phyloP scores from a whole-genome alignment of 345 rosid genomes.

The Carallia brachiata region DNA sequence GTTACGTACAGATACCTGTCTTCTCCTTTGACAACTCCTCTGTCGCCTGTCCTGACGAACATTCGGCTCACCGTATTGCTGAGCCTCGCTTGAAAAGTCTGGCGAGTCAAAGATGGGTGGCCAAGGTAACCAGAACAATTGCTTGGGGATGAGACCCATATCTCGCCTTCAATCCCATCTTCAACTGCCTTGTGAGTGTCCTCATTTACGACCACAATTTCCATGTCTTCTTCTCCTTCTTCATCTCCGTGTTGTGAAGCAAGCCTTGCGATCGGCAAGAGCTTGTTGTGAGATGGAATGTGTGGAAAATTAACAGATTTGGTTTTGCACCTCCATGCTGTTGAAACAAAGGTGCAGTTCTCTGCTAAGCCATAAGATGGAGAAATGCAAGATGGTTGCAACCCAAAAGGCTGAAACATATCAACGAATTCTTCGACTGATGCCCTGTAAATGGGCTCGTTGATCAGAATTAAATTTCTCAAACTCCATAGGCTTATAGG shows the following conservation, averaged over 20 bases:
- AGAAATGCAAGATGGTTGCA: conserved; percentile 44
- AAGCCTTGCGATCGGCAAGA: conserved; percentile 53
- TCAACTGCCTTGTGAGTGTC: conserved; percentile 38
- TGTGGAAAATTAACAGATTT: conserved; percentile 17
- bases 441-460: conserved; percentile 49
- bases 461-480: conserved; percentile 55
- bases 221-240: conserved; percentile 41
- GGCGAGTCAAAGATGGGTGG: conserved; percentile 48
- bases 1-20: conserved; percentile 51
- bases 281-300: conserved; percentile 45
- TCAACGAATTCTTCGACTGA: conserved; percentile 44
- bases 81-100: conserved; percentile 42
- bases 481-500: conserved; percentile 36
- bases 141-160: conserved; percentile 71
- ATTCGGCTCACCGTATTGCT: conserved; percentile 22
- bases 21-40: conserved; percentile 49
- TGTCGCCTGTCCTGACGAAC: conserved; percentile 51
- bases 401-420: conserved; percentile 37
- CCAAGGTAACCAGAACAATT: conserved; percentile 53
- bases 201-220: conserved; percentile 48
- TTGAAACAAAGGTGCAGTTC: conserved; percentile 65
- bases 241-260: conserved; percentile 15
- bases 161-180: conserved; percentile 61
- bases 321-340: conserved; percentile 47
- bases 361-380: conserved; percentile 70